phyloP scores from a whole-genome alignment of 495 filamentous ascomycete genomes.

The Xylaria grammica region DNA sequence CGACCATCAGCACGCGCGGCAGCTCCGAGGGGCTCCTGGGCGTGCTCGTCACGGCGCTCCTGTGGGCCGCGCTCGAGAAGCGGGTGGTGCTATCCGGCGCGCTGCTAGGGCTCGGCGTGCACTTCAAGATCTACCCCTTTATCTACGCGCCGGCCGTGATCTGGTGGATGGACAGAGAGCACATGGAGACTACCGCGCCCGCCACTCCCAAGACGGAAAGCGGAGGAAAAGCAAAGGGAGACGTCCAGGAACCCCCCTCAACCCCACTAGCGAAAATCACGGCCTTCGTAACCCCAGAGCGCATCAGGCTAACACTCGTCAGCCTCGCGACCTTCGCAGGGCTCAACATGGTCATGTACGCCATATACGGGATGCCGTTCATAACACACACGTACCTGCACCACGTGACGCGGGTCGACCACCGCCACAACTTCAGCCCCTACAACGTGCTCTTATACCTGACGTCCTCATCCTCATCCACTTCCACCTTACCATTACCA shows the following conservation, averaged over 20 bases:
- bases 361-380: constrained; percentile 73
- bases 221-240: background rate
- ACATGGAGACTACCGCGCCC: constrained; percentile 23
- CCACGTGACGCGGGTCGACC: constrained; percentile 91
- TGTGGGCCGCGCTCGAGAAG: constrained; percentile 76
- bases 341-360: constrained; percentile 80
- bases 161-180: constrained; percentile 79
- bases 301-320: constrained; percentile 65
- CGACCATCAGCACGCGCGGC: constrained; percentile 90
- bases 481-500: constrained; percentile 19
- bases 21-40: constrained; percentile 91
- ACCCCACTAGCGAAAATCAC: constrained; percentile 27
- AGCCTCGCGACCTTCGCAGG: constrained; percentile 72
- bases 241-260: background rate
- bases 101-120: constrained; percentile 81
- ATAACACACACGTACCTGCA: constrained; percentile 88
- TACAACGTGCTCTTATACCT: constrained; percentile 94
- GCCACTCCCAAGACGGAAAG: constrained; percentile 2
- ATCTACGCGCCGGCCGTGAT: constrained; percentile 87
- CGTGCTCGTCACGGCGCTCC: constrained; percentile 76
- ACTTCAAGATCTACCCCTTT: constrained; percentile 99
- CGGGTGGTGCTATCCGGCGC: constrained; percentile 69
- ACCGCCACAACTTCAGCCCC: constrained; percentile 96
- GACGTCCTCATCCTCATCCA: constrained; percentile 62
- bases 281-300: constrained; percentile 64